Percentiles rank a stretch among this genome's conserved stretches.
Evolutionary conservation across 352 stramenopile species (phyloP).

Genomic region (Pythium sp.): DNA sequence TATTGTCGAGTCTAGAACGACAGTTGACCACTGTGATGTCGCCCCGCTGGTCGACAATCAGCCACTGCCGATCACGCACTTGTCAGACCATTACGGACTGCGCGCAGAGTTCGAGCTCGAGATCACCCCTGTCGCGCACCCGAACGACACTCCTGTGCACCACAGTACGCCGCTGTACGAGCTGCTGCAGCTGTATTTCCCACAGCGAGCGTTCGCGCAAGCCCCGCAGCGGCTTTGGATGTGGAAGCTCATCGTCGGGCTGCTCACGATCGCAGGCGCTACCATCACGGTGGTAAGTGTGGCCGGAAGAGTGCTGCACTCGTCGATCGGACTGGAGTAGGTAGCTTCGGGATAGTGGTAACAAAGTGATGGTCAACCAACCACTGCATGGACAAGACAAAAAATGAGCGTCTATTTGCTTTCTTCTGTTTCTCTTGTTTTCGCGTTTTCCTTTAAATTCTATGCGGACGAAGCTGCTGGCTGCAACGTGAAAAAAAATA

Average conservation of each 20-base stretch:
- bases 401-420: slow-evolving; percentile 4
- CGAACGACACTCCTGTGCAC: slow-evolving; percentile 34
- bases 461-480: slow-evolving; percentile 7
- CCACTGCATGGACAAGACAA: not conserved
- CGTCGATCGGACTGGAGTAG: not conserved
- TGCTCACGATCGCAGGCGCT: slow-evolving; percentile 12
- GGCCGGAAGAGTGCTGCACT: slow-evolving; percentile 1
- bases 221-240: slow-evolving; percentile 55
- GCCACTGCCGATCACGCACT: slow-evolving; percentile 63
- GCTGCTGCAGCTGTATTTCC: slow-evolving; percentile 69
- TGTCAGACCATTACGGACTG: slow-evolving; percentile 81
- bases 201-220: slow-evolving; percentile 57
- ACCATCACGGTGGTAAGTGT: slow-evolving; percentile 2
- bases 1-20: slow-evolving; percentile 40
- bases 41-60: slow-evolving; percentile 13
- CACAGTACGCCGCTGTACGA: slow-evolving; percentile 40
- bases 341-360: too few species aligned
- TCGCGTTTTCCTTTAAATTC: slow-evolving; percentile 11
- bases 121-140: slow-evolving; percentile 33
- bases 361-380: not conserved
- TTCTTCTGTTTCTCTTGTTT: slow-evolving; percentile 8
- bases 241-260: slow-evolving; percentile 52
- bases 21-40: slow-evolving; percentile 57
- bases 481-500: slow-evolving; percentile 7
- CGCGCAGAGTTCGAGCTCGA: slow-evolving; percentile 52